Conservation (phyloP, 768 basidiomycete genomes). For the Pulveroboletus ravenelii region DNA sequence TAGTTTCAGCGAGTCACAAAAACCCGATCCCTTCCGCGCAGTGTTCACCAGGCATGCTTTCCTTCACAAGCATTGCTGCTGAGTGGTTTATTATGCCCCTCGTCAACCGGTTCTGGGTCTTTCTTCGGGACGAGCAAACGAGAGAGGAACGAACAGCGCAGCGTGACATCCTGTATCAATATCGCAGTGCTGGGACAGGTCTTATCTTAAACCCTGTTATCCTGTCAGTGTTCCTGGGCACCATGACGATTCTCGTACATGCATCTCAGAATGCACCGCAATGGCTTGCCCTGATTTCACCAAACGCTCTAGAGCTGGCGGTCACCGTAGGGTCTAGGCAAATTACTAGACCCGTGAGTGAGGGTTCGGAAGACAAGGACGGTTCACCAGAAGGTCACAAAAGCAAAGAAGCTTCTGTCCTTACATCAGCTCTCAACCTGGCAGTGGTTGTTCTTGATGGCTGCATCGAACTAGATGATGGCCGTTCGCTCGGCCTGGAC, state of each 20-base stretch:
- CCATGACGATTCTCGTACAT: conserved; percentile 76
- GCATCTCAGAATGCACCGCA: conserved; percentile 75
- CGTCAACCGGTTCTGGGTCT: conserved; percentile 92
- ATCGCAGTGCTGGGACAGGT: conserved; percentile 73
- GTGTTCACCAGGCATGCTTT: conserved; percentile 16
- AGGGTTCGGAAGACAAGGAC: conserved; percentile 32
- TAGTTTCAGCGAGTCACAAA: conserved; percentile 21
- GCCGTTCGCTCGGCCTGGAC: conserved; percentile 68
- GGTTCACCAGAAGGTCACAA: conserved; percentile 16
- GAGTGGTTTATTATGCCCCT: conserved; percentile 88
- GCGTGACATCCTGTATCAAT: conserved; percentile 49
- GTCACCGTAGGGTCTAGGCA: conserved; percentile 70
- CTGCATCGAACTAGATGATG: conserved; percentile 71
- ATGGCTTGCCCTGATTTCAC: conserved; percentile 78
- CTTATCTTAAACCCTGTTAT: conserved; percentile 77
- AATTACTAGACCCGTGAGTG: conserved; percentile 40
- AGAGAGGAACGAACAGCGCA: conserved; percentile 67
- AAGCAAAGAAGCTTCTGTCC: conserved; percentile 65
- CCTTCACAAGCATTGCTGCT: conserved; percentile 71
- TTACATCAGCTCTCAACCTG: conserved; percentile 74
- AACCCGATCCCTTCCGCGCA: conserved; percentile 12
- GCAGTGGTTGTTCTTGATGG: conserved; percentile 73
- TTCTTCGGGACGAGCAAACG: conserved; percentile 78
- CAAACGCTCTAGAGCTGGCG: conserved; percentile 79
- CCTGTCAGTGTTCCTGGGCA: conserved; percentile 69